Percentiles rank a stretch among this genome's conserved stretches.
These are phyloP conservation scores for Tulasnella sp. DNA, from an alignment of 768 basidiomycete genomes.

Conservation along the genomic window DNA sequence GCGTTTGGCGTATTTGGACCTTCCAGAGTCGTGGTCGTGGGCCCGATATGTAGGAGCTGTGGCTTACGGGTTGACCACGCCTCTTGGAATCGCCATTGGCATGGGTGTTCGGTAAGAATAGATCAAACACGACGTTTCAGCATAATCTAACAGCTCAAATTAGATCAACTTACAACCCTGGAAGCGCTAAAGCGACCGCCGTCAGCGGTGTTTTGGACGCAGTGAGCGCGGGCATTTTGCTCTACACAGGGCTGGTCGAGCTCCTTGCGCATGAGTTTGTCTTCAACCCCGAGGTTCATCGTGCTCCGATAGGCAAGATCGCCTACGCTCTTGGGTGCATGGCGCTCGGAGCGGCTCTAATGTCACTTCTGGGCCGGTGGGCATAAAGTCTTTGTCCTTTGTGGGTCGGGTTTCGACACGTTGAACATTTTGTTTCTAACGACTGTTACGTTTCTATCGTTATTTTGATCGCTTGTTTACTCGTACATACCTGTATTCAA, in stretches of 20 bases:
- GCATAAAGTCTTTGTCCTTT: slow-evolving; percentile 37
- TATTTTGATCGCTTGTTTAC: no score
- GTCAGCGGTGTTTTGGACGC: slow-evolving; percentile 80
- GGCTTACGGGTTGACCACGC: slow-evolving; percentile 67
- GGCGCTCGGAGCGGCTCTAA: slow-evolving; percentile 71
- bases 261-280: slow-evolving; percentile 91
- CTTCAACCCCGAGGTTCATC: slow-evolving; percentile 76
- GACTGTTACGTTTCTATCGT: no score
- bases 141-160: not conserved
- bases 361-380: slow-evolving; percentile 86
- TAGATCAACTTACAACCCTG: slow-evolving; percentile 61
- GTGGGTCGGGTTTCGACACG: no score
- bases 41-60: slow-evolving; percentile 48
- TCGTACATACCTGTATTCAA: no score
- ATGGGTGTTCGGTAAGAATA: slow-evolving; percentile 44
- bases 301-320: slow-evolving; percentile 51
- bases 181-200: slow-evolving; percentile 58
- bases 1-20: slow-evolving; percentile 63
- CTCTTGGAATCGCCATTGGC: slow-evolving; percentile 78
- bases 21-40: slow-evolving; percentile 43
- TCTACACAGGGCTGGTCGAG: slow-evolving; percentile 84
- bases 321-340: slow-evolving; percentile 65
- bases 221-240: slow-evolving; percentile 71
- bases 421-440: no score
- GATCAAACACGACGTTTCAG: not conserved